Evolutionary conservation across 352 stramenopile species (phyloP).

Genomic region (Pythium aristosporum): DNA sequence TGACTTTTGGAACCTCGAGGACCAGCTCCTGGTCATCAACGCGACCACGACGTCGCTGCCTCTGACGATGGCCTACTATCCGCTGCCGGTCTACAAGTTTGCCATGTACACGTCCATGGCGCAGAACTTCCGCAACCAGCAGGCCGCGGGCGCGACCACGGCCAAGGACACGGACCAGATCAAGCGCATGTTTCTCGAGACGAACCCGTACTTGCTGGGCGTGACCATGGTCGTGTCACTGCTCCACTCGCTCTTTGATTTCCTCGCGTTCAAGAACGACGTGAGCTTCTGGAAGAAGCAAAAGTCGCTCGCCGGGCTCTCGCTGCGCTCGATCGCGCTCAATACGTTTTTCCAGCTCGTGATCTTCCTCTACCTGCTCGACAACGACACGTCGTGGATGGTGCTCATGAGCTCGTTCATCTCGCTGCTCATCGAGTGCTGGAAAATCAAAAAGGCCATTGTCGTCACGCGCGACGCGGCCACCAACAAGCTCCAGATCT

Average conservation of each 20-base stretch:
- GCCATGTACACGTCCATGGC: conserved; percentile 93
- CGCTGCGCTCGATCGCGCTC: conserved; percentile 91
- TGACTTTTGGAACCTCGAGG: conserved; percentile 94
- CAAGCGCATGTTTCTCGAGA: conserved; percentile 96
- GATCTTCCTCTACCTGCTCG: conserved; percentile 97
- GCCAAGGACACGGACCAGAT: conserved; percentile 91
- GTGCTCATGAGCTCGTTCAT: conserved; percentile 90
- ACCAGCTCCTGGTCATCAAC: conserved; percentile 90
- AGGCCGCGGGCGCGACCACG: conserved; percentile 88
- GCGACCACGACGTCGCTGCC: conserved; percentile 72
- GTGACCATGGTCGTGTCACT: conserved; percentile 95
- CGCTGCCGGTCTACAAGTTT: conserved; percentile 89
- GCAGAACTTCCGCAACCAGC: conserved; percentile 91
- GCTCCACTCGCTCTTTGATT: conserved; percentile 98
- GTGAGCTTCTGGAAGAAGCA: conserved; percentile 98
- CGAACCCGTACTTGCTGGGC: conserved; percentile 95
- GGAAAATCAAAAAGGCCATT: conserved; percentile 94
- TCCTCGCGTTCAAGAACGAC: conserved; percentile 99
- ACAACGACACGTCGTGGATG: conserved; percentile 96
- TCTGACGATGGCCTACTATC: conserved; percentile 86
- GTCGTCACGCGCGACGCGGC: conserved; percentile 69
- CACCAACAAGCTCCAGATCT: conserved; percentile 79
- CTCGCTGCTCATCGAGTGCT: conserved; percentile 86
- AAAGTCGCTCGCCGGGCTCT: conserved; percentile 95
- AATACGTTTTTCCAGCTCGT: conserved; percentile 97